Percentiles rank a stretch among this genome's conserved stretches.
Evolutionary conservation across 2,329 filamentous ascomycete genomes (phyloP).

Genomic region (Trichoderma harzianum): DNA sequence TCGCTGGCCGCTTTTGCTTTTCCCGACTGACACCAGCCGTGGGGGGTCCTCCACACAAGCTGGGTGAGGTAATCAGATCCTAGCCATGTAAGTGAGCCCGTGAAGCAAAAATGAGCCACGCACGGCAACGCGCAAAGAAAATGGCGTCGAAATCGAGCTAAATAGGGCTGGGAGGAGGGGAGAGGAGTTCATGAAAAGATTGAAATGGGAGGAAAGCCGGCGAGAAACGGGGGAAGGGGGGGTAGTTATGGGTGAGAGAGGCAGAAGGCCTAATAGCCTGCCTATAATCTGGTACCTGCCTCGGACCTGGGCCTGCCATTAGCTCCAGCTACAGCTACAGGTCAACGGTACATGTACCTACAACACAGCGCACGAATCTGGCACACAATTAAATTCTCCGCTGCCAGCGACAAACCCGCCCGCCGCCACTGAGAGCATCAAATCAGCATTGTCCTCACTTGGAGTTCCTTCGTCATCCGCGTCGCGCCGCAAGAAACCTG

Average conservation of each 20-base stretch:
- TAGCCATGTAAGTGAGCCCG: slow-evolving; percentile 17
- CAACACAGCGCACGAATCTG: slow-evolving; percentile 6
- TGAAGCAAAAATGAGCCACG: slow-evolving; percentile 13
- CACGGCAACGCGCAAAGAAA: slow-evolving; percentile 17
- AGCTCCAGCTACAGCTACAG: slow-evolving; percentile 1
- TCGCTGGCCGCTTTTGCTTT: neutral
- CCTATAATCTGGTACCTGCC: slow-evolving; percentile 7
- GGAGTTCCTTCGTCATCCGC: neutral
- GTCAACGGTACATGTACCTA: neutral
- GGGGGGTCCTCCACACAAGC: slow-evolving; percentile 4
- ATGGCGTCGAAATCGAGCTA: slow-evolving; percentile 17
- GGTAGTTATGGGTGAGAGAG: slow-evolving; percentile 33
- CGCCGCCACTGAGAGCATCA: slow-evolving; percentile 8
- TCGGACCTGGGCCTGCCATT: slow-evolving; percentile 5
- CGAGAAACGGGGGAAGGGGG: slow-evolving; percentile 35
- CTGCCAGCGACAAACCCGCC: neutral
- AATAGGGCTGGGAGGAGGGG: slow-evolving; percentile 18
- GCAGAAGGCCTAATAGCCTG: slow-evolving; percentile 25
- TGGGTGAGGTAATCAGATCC: slow-evolving; percentile 18
- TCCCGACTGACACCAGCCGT: slow-evolving; percentile 9
- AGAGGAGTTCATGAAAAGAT: slow-evolving; percentile 23
- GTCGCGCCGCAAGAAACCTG: neutral
- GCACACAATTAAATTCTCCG: slow-evolving; percentile 18
- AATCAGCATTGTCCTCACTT: neutral
- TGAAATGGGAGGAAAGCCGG: slow-evolving; percentile 29